These are phyloP conservation scores for Stropharia rugosoannulata DNA, from an alignment of 768 basidiomycete genomes.

Conservation along the genomic window DNA sequence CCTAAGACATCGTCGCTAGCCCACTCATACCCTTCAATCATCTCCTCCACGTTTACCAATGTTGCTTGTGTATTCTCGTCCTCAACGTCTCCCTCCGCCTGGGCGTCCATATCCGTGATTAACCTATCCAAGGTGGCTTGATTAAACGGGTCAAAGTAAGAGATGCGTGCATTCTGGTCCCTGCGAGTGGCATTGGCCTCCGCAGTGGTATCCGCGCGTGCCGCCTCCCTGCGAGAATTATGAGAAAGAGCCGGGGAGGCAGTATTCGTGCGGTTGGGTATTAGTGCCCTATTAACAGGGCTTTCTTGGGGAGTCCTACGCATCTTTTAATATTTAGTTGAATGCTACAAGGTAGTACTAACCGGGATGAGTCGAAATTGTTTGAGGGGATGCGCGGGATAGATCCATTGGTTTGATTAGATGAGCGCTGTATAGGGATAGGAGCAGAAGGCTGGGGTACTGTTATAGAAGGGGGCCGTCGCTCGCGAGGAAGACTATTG, in stretches of 20 bases:
- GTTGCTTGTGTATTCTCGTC: constrained; percentile 80
- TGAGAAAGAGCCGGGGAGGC: constrained; percentile 20
- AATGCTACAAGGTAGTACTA: background rate
- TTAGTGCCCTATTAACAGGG: constrained; percentile 3
- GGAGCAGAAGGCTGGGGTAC: constrained; percentile 28
- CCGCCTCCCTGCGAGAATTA: constrained; percentile 25
- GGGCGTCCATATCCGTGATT: constrained; percentile 42
- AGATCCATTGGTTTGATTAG: constrained; percentile 47
- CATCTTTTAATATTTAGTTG: background rate
- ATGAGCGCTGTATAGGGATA: constrained; percentile 26
- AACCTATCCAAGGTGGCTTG: constrained; percentile 73
- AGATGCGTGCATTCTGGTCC: constrained; percentile 71
- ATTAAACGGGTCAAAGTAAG: constrained; percentile 80
- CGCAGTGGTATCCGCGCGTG: constrained; percentile 23
- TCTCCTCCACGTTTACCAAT: constrained; percentile 92
- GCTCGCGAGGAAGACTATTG: constrained; percentile 18
- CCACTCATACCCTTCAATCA: constrained; percentile 99
- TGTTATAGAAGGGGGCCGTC: constrained; percentile 33
- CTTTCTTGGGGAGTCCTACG: constrained; percentile 19
- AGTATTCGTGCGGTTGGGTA: constrained; percentile 12
- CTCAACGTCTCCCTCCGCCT: constrained; percentile 54
- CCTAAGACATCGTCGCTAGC: constrained; percentile 76
- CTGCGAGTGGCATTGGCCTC: constrained; percentile 42
- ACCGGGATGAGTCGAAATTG: constrained; percentile 22
- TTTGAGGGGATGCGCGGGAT: constrained; percentile 29